A percentile compares a stretch with the other conserved stretches of the same genome.
phyloP scores from a whole-genome alignment of 2,329 filamentous ascomycete species.

The Monilinia fructicola region DNA sequence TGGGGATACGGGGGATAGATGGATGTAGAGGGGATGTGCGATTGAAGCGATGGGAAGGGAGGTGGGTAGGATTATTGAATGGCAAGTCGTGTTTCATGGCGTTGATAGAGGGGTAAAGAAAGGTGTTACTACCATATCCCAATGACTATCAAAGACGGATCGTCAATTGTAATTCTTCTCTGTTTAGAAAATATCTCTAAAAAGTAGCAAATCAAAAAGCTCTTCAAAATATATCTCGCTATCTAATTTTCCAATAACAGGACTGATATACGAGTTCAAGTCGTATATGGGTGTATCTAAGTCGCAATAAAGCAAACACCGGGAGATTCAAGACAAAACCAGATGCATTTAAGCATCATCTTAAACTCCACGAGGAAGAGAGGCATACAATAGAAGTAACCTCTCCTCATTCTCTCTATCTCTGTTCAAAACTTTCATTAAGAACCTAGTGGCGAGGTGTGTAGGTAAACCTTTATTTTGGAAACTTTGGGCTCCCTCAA shows the following conservation, averaged over 20 bases:
- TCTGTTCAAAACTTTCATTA: neutral
- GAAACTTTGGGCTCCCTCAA: constrained; percentile 42
- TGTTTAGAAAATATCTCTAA: constrained; percentile 9
- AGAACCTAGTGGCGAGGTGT: constrained; percentile 22
- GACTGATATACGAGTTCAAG: constrained; percentile 6
- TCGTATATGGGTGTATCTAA: constrained; percentile 23
- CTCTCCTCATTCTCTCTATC: neutral
- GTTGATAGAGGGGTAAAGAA: too few relatives aligned
- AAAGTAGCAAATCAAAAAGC: constrained; percentile 11
- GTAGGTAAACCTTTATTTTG: constrained; percentile 34
- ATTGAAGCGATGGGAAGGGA: too few relatives aligned
- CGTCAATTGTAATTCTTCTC: neutral
- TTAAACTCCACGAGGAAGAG: neutral
- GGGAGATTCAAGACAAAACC: constrained; percentile 14
- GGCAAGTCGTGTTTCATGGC: too few relatives aligned
- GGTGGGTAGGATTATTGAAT: too few relatives aligned
- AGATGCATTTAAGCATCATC: constrained; percentile 3
- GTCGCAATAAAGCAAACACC: constrained; percentile 19
- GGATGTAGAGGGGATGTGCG: too few relatives aligned
- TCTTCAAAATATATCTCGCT: constrained; percentile 22
- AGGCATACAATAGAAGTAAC: neutral
- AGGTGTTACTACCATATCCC: too few relatives aligned
- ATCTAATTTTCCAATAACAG: constrained; percentile 8
- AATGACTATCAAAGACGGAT: neutral
- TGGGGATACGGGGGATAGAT: too few relatives aligned